phyloP scores from a whole-genome alignment of 352 stramenopile genomes.

The Pythium apleroticum region DNA sequence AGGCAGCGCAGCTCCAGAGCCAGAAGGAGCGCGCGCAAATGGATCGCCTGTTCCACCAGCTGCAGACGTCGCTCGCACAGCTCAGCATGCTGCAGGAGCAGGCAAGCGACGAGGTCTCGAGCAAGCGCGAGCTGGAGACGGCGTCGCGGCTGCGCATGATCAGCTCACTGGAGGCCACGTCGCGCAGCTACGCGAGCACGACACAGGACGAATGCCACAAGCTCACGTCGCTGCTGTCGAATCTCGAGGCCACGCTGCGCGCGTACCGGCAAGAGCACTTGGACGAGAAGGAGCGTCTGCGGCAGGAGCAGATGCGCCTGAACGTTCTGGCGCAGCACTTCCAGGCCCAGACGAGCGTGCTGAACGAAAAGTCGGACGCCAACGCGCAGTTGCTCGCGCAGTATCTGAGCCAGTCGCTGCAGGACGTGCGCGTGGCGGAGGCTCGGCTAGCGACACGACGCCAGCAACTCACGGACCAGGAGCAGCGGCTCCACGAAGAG shows the following conservation, averaged over 20 bases:
- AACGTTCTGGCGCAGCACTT: constrained; percentile 61
- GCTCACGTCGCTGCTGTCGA: constrained; percentile 45
- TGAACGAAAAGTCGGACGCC: constrained; percentile 46
- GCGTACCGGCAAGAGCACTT: constrained; percentile 54
- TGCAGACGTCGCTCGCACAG: constrained; percentile 52
- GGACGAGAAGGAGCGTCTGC: constrained; percentile 74
- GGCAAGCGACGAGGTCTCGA: constrained; percentile 36
- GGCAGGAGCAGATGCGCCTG: constrained; percentile 66
- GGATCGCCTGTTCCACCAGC: constrained; percentile 46
- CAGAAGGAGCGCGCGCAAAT: constrained; percentile 50
- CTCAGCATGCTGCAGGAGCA: constrained; percentile 51
- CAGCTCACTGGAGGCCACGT: constrained; percentile 56
- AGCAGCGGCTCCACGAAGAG: constrained; percentile 28
- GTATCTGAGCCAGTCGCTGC: constrained; percentile 23
- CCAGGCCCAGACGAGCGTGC: constrained; percentile 53
- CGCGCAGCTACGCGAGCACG: constrained; percentile 47
- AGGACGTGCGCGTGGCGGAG: constrained; percentile 39
- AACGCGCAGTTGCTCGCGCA: constrained; percentile 29
- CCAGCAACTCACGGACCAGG: constrained; percentile 25
- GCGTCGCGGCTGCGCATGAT: constrained; percentile 62
- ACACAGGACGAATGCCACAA: constrained; percentile 64
- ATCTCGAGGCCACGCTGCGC: constrained; percentile 53
- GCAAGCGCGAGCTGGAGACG: constrained; percentile 45
- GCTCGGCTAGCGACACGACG: constrained; percentile 35
- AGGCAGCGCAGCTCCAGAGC: constrained; percentile 35